Evolutionary conservation across 78 protist species (phyloP).

Genomic region (Protostelium mycophagum): DNA sequence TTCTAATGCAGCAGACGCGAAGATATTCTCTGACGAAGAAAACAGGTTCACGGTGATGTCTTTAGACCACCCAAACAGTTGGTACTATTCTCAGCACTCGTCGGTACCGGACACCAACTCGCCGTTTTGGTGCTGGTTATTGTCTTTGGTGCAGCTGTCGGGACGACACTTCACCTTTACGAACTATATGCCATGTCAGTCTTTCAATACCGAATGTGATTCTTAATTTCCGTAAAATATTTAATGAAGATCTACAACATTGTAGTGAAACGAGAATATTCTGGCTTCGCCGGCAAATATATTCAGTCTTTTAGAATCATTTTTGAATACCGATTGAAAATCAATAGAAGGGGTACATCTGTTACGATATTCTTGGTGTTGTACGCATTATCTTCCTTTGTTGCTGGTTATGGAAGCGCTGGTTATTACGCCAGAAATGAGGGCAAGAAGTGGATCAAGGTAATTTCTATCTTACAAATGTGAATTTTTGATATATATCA

Average conservation of each 20-base stretch:
- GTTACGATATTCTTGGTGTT: constrained; percentile 23
- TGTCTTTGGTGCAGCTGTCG: constrained; percentile 11
- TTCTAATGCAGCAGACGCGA: constrained; percentile 22
- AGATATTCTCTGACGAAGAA: constrained; percentile 73
- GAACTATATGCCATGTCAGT: not conserved
- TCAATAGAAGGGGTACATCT: constrained; percentile 59
- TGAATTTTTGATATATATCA: too few species aligned
- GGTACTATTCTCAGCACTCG: constrained; percentile 40
- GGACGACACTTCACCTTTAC: not conserved
- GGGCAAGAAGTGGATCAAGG: constrained; percentile 69
- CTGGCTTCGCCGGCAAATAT: not conserved
- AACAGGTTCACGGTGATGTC: constrained; percentile 80
- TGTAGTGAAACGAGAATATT: too few species aligned
- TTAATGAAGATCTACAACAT: too few species aligned
- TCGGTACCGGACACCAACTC: constrained; percentile 79
- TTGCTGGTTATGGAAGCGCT: constrained; percentile 60
- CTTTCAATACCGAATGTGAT: too few species aligned
- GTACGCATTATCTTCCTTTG: constrained; percentile 53
- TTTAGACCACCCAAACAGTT: constrained; percentile 67
- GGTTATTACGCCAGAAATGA: constrained; percentile 22
- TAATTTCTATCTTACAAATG: too few species aligned
- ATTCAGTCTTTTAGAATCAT: not conserved
- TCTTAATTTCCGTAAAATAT: not conserved
- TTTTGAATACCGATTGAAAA: too few species aligned
- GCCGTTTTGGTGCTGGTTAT: constrained; percentile 10